These are phyloP conservation scores for Heimioporus sp. DNA, from an alignment of 768 basidiomycete species.

Conservation along the genomic window DNA sequence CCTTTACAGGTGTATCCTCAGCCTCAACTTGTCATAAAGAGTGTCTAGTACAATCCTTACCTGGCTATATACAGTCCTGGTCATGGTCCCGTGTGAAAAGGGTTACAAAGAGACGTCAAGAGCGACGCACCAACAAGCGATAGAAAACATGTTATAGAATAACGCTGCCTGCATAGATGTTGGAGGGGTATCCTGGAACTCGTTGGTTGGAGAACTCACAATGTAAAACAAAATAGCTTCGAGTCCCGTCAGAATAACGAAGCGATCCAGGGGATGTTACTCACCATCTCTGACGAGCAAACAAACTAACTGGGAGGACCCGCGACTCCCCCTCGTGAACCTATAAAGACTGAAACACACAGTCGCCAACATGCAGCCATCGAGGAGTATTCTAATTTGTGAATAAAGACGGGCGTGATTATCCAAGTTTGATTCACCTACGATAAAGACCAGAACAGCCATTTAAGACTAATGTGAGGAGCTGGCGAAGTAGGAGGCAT, in stretches of 20 bases:
- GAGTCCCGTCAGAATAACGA: background rate
- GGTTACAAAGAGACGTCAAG: background rate
- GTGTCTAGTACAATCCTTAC: too few relatives aligned
- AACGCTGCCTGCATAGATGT: background rate
- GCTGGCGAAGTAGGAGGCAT: slow-evolving; percentile 9
- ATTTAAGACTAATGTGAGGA: background rate
- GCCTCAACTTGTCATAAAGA: too few relatives aligned
- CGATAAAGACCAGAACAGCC: background rate
- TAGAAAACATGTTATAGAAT: background rate
- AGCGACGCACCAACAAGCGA: slow-evolving; percentile 1
- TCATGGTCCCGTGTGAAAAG: background rate
- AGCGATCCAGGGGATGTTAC: background rate
- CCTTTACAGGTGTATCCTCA: background rate
- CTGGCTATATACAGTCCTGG: slow-evolving; percentile 2
- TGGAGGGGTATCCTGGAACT: background rate
- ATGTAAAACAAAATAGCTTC: background rate
- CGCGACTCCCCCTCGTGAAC: background rate
- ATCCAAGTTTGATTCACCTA: background rate
- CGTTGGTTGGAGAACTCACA: background rate
- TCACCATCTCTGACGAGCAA: slow-evolving; percentile 9
- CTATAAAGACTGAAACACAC: background rate
- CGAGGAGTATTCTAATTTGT: background rate
- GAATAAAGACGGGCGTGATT: background rate
- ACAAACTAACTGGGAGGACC: background rate
- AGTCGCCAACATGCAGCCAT: background rate